Base-by-base conservation (phyloP, 257 asterid genomes). In the Fraxinus pennsylvanica region DNA sequence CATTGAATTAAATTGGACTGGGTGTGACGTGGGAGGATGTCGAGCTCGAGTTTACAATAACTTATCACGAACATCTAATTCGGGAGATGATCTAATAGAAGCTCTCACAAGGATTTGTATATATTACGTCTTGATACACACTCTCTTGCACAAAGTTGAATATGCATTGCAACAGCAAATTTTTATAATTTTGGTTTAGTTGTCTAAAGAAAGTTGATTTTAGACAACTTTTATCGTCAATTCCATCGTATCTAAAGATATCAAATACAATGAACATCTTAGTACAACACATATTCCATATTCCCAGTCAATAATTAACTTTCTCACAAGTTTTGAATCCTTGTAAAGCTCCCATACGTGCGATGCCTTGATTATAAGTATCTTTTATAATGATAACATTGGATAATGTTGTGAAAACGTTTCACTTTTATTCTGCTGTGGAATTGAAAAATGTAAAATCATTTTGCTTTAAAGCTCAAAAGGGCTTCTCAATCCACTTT, bases 401-500 rank as follows among this genome's bases (percentile, higher is more conserved):
- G 50, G 78, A 82, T 73, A 70, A 39, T 47, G 87, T 82, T 63
- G 69, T 75, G 84, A 57, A 70, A 78, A 82, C 77, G 82, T 79
- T 73, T 65, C 72, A 25, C 67, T 69, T 79, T 82, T 78, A 54
- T 81, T 86, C 85, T 83, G 85, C 82, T 85, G 77, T 89, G 76
- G 47, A 79, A 77, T 43, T 59, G 77, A 76, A 81, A 84, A 2
- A 75, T 72, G 94, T 76, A 30, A 85, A 89, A 85, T 91, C 89
- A 84, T 85, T 91, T 83, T 86, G 91, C 77, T 82, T 84, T 74
- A 19, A 57, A 71, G 77, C 76, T 78, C 74, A 76, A 81, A 86
- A 85, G 81, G 68, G 82, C 77, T 83, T 78, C 71, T 80, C 86
- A 68, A 89, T 25, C 69, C 88, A 83, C 94, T 86, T 86, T 85